Percentiles rank a stretch among this genome's conserved stretches.
These are phyloP conservation scores for Colletotrichum costaricense DNA, from an alignment of 2,329 filamentous ascomycete genomes.

Conservation along the genomic window DNA sequence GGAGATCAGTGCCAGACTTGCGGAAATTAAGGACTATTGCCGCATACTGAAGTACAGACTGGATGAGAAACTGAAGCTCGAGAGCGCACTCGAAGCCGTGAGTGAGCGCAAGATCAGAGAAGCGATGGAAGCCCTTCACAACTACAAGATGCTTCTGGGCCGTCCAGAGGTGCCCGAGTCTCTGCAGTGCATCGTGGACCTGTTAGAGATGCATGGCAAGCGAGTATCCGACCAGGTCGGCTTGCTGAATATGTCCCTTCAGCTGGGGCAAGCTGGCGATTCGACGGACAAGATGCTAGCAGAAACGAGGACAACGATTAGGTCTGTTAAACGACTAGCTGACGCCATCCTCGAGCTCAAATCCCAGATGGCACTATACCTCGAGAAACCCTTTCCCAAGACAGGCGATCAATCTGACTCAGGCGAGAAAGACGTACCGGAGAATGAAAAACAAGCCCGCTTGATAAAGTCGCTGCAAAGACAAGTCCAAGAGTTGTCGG, in stretches of 20 bases:
- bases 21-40: background rate
- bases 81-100: background rate
- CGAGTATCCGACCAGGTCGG: background rate
- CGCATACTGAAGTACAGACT: background rate
- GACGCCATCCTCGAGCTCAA: background rate
- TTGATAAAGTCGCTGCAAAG: background rate
- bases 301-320: background rate
- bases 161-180: constrained; percentile 7
- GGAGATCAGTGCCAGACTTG: background rate
- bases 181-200: background rate
- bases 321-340: background rate
- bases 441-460: background rate
- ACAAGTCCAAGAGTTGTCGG: background rate
- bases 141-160: constrained; percentile 9
- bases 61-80: background rate
- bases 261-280: background rate
- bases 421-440: background rate
- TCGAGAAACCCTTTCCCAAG: background rate
- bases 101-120: background rate
- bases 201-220: constrained; percentile 1
- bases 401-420: background rate
- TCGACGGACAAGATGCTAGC: background rate
- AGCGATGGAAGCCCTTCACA: constrained; percentile 11
- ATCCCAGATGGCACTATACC: background rate
- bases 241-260: background rate